These are phyloP conservation scores for Colletotrichum lini DNA, from an alignment of 2,329 filamentous ascomycete genomes.

Conservation along the genomic window DNA sequence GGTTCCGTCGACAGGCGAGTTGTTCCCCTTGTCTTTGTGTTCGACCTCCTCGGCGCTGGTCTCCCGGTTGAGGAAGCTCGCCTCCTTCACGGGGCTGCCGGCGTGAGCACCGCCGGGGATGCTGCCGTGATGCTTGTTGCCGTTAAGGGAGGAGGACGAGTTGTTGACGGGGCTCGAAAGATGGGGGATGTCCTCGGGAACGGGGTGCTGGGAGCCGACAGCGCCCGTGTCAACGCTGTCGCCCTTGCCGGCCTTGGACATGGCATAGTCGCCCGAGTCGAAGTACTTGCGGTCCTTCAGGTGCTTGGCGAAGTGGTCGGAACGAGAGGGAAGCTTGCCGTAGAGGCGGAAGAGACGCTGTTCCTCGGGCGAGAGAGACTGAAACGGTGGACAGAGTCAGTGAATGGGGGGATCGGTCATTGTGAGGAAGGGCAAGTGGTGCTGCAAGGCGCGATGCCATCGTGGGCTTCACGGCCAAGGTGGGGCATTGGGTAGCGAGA, in stretches of 20 bases:
- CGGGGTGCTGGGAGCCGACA: constrained; percentile 94
- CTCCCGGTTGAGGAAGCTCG: constrained; percentile 87
- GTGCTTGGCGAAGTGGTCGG: constrained; percentile 97
- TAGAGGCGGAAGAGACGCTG: constrained; percentile 97
- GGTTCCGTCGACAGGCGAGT: constrained; percentile 38
- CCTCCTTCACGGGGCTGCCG: constrained; percentile 91
- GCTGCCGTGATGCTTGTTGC: constrained; percentile 40
- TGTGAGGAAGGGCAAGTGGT: not conserved
- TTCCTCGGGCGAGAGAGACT: constrained; percentile 95
- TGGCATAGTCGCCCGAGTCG: constrained; percentile 95
- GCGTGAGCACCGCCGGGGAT: constrained; percentile 64
- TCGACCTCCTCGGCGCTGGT: constrained; percentile 75
- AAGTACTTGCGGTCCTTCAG: constrained; percentile 99
- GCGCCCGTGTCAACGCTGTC: constrained; percentile 93
- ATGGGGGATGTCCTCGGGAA: constrained; percentile 95
- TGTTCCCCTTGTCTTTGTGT: constrained; percentile 38
- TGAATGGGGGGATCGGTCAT: constrained; percentile 22
- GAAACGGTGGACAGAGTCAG: constrained; percentile 45
- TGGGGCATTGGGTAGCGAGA: constrained; percentile 36
- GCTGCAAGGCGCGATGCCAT: constrained; percentile 20
- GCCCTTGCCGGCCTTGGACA: constrained; percentile 97
- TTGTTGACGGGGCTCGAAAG: constrained; percentile 75
- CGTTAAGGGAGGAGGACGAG: constrained; percentile 42
- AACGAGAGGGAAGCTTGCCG: constrained; percentile 96
- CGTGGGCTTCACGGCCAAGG: constrained; percentile 20